Conservation (phyloP, 2,329 filamentous ascomycete genomes). For the Westerdykella aurantiaca region DNA sequence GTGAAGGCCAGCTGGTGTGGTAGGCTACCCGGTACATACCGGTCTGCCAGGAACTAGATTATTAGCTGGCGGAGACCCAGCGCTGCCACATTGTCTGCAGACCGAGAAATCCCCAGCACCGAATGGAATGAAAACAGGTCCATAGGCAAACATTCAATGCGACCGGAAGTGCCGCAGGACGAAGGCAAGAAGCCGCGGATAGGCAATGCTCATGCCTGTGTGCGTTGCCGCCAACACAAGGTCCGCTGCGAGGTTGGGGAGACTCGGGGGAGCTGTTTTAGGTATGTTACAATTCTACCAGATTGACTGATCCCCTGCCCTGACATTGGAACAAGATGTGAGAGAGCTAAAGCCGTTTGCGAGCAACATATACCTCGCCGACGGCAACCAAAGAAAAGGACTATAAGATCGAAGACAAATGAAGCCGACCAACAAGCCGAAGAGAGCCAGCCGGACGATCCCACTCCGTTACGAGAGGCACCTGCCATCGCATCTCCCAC, state of each 20-base stretch:
- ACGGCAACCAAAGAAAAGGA: constrained; percentile 29
- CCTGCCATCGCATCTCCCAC: neutral
- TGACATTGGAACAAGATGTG: constrained; percentile 34
- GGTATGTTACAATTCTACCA: constrained; percentile 17
- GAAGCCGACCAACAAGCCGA: constrained; percentile 32
- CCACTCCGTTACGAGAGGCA: no score
- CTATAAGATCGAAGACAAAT: constrained; percentile 21
- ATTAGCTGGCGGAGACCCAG: no score
- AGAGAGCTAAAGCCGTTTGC: constrained; percentile 33
- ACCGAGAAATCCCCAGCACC: no score
- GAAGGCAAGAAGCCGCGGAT: constrained; percentile 29
- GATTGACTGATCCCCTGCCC: constrained; percentile 10
- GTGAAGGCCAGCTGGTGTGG: no score
- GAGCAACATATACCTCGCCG: constrained; percentile 35
- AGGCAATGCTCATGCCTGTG: constrained; percentile 35
- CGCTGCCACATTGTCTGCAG: no score
- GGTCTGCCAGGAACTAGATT: no score
- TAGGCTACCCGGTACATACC: no score
- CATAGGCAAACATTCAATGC: no score
- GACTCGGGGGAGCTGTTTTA: constrained; percentile 27
- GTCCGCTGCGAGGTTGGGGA: constrained; percentile 34
- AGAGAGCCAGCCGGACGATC: constrained; percentile 26
- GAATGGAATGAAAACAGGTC: no score
- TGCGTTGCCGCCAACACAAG: constrained; percentile 35
- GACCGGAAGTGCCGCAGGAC: no score